Percentiles rank a stretch among this genome's conserved stretches.
Evolutionary conservation across 1,139 yeast species (phyloP).

Genomic region (Lizanozyma gosingica): DNA sequence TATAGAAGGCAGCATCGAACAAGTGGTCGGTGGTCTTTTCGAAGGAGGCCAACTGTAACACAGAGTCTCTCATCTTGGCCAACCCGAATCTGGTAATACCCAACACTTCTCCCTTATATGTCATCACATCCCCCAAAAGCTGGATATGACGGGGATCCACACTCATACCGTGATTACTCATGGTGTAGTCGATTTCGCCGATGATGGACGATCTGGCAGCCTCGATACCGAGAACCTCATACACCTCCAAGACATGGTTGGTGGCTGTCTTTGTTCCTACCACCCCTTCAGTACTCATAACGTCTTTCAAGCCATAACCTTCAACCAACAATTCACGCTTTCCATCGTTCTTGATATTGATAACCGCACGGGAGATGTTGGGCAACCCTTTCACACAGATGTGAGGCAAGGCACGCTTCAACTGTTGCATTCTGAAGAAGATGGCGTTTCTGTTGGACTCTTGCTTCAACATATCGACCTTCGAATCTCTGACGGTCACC

Average conservation of each 20-base stretch:
- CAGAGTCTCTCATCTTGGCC: slow-evolving; percentile 98
- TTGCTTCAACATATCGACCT: slow-evolving; percentile 28
- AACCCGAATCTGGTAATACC: slow-evolving; percentile 98
- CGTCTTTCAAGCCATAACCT: slow-evolving; percentile 94
- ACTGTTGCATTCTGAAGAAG: slow-evolving; percentile 82
- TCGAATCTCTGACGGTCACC: slow-evolving; percentile 50
- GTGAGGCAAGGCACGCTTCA: slow-evolving; percentile 76
- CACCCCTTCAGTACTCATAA: slow-evolving; percentile 97
- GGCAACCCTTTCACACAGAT: slow-evolving; percentile 91
- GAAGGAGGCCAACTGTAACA: slow-evolving; percentile 90
- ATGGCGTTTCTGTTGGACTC: slow-evolving; percentile 49
- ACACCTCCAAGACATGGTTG: slow-evolving; percentile 87
- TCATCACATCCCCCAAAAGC: slow-evolving; percentile 95
- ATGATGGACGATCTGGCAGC: slow-evolving; percentile 94
- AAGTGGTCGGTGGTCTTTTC: slow-evolving; percentile 98
- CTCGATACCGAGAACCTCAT: slow-evolving; percentile 88
- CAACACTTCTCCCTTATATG: slow-evolving; percentile 94
- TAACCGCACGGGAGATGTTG: slow-evolving; percentile 90
- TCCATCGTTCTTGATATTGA: slow-evolving; percentile 80
- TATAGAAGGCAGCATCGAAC: slow-evolving; percentile 95
- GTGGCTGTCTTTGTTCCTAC: slow-evolving; percentile 81
- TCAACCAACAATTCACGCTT: slow-evolving; percentile 90
- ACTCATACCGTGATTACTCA: slow-evolving; percentile 99
- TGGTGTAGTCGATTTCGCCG: slow-evolving; percentile 91
- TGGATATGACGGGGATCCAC: slow-evolving; percentile 99